phyloP scores from a whole-genome alignment of 148 eudicot genomes.

The Rhododendron griersonianum region DNA sequence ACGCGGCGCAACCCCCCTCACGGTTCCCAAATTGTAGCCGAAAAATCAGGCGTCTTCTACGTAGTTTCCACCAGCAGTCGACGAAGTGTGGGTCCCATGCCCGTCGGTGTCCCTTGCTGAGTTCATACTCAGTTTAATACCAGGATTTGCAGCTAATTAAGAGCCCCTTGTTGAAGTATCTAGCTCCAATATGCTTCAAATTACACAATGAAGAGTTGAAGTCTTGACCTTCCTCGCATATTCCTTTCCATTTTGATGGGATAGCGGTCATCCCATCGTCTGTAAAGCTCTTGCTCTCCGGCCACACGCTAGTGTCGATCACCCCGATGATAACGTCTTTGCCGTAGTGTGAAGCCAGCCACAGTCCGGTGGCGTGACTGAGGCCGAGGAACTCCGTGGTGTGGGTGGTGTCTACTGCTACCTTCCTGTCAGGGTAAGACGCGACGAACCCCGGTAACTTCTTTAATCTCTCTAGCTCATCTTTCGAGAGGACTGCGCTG shows the following conservation, averaged over 20 bases:
- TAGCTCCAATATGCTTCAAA: slow-evolving; percentile 40
- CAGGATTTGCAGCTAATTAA: slow-evolving; percentile 25
- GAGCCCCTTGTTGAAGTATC: slow-evolving; percentile 29
- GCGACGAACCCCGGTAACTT: slow-evolving; percentile 35
- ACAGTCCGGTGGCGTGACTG: slow-evolving; percentile 25
- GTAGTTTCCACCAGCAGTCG: slow-evolving; percentile 30
- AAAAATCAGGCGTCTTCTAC: slow-evolving; percentile 13
- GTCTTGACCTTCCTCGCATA: slow-evolving; percentile 23
- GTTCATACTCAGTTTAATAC: slow-evolving; percentile 8
- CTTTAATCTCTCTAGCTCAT: slow-evolving; percentile 23
- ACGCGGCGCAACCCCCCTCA: slow-evolving; percentile 30
- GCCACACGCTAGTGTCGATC: slow-evolving; percentile 41
- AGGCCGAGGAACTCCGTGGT: slow-evolving; percentile 23
- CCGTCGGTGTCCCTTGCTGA: slow-evolving; percentile 27
- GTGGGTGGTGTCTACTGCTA: slow-evolving; percentile 32
- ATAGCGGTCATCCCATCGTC: slow-evolving; percentile 27
- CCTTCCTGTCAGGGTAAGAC: slow-evolving; percentile 21
- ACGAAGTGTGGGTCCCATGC: slow-evolving; percentile 30
- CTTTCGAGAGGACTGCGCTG: slow-evolving; percentile 24
- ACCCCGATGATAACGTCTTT: slow-evolving; percentile 39
- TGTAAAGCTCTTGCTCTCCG: slow-evolving; percentile 35
- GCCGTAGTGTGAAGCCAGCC: slow-evolving; percentile 41
- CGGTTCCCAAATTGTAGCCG: slow-evolving; percentile 29
- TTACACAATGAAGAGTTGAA: slow-evolving; percentile 36
- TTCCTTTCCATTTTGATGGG: slow-evolving; percentile 37